A percentile compares a stretch with the other conserved stretches of the same genome.
These are phyloP conservation scores for Nannochloropsis granulata DNA, from an alignment of 108 stramenopile species.

Conservation along the genomic window DNA sequence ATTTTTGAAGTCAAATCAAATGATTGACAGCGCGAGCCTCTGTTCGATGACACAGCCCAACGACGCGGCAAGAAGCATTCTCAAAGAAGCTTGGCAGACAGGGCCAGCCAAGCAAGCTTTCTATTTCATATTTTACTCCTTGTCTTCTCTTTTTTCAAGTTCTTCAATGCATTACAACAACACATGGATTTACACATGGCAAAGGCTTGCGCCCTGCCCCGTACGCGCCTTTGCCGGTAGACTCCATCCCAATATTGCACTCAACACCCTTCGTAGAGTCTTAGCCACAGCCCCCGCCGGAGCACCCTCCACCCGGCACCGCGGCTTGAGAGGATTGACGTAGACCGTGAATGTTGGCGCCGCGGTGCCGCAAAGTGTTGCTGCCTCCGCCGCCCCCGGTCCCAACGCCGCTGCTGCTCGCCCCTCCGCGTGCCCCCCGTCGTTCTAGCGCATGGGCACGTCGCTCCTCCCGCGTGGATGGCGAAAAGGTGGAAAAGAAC, in stretches of 20 bases:
- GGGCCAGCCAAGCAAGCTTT: too few relatives aligned
- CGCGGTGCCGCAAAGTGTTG: not conserved
- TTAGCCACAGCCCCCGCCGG: not conserved
- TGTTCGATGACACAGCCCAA: too few relatives aligned
- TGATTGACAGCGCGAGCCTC: too few relatives aligned
- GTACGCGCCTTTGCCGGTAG: not conserved
- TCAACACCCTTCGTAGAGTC: not conserved
- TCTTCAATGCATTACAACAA: too few relatives aligned
- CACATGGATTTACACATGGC: too few relatives aligned
- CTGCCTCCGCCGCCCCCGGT: not conserved
- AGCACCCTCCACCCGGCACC: not conserved
- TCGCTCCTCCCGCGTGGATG: not conserved
- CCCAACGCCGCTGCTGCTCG: not conserved
- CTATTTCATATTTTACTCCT: too few relatives aligned
- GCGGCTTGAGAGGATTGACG: not conserved
- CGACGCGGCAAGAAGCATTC: too few relatives aligned
- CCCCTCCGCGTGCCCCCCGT: not conserved
- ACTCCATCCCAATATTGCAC: not conserved
- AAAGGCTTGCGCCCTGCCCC: too few relatives aligned
- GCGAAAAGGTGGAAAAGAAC: not conserved
- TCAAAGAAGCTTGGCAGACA: too few relatives aligned
- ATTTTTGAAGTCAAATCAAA: too few relatives aligned
- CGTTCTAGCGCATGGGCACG: not conserved
- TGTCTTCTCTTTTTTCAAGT: too few relatives aligned
- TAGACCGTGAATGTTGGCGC: not conserved